phyloP scores from a whole-genome alignment of 345 rosid genomes.

The Hibiscus syriacus region DNA sequence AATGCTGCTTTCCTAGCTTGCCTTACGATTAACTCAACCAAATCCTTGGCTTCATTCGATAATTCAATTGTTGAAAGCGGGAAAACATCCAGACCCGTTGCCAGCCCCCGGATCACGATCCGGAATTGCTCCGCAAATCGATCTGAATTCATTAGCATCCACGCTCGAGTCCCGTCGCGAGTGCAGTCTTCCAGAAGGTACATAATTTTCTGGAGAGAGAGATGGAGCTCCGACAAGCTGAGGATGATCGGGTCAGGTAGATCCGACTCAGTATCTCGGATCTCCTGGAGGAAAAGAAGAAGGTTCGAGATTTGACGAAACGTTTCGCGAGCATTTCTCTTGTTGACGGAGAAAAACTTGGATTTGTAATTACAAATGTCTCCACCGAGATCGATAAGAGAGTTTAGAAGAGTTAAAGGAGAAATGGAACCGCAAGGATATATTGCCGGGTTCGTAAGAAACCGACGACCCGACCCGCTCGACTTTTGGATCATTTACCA shows the following conservation, averaged over 20 bases:
- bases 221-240: slow-evolving; percentile 64
- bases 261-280: slow-evolving; percentile 20
- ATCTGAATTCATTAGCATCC: slow-evolving; percentile 53
- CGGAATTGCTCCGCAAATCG: slow-evolving; percentile 46
- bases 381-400: slow-evolving; percentile 36
- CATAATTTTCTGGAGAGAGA: slow-evolving; percentile 50
- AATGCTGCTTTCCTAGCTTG: slow-evolving; percentile 48
- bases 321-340: slow-evolving; percentile 33
- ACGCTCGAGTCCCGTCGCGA: slow-evolving; percentile 47
- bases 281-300: slow-evolving; percentile 40
- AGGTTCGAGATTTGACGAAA: slow-evolving; percentile 48
- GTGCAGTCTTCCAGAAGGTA: slow-evolving; percentile 57
- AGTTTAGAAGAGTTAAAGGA: slow-evolving; percentile 39
- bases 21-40: slow-evolving; percentile 32
- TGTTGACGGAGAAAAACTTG: slow-evolving; percentile 35
- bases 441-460: slow-evolving; percentile 56
- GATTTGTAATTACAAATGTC: slow-evolving; percentile 36
- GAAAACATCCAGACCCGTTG: slow-evolving; percentile 51
- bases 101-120: slow-evolving; percentile 36
- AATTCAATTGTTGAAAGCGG: slow-evolving; percentile 35
- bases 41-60: slow-evolving; percentile 45
- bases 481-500: slow-evolving; percentile 28
- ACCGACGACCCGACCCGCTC: slow-evolving; percentile 47
- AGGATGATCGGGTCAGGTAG: slow-evolving; percentile 27
- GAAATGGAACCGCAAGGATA: slow-evolving; percentile 43